A percentile compares a stretch with the other conserved stretches of the same genome.
Evolutionary conservation across 83 land plant genomes (phyloP).

Genomic region (Diphasiastrum complanatum): DNA sequence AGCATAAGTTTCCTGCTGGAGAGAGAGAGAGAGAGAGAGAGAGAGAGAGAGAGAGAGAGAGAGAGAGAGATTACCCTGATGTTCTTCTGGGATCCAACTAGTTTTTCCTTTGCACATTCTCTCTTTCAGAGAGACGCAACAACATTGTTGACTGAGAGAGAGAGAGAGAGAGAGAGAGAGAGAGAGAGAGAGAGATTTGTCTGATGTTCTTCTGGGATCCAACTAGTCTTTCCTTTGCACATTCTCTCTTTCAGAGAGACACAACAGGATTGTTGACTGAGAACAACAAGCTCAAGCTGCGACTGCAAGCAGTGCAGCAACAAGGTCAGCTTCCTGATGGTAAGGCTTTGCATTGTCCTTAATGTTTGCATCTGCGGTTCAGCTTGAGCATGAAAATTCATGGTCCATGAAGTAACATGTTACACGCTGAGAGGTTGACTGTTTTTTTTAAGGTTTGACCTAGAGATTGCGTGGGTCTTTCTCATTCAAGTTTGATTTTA

Average conservation of each 20-base stretch:
- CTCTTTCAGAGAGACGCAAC: too few relatives aligned
- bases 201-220: too few relatives aligned
- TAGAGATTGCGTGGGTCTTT: neutral
- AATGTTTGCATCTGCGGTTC: neutral
- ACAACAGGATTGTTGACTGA: constrained; percentile 12
- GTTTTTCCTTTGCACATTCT: too few relatives aligned
- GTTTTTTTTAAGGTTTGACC: neutral
- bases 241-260: constrained; percentile 1
- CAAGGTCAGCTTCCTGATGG: constrained; percentile 15
- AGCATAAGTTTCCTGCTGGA: neutral
- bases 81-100: too few relatives aligned
- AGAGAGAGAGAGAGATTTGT: neutral
- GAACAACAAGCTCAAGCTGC: constrained; percentile 10
- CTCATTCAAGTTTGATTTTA: neutral
- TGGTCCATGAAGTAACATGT: too few relatives aligned
- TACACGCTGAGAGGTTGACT: neutral
- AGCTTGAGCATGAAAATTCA: too few relatives aligned
- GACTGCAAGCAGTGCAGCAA: constrained; percentile 9
- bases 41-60: too few relatives aligned
- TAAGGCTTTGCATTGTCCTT: neutral
- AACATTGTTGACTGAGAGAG: too few relatives aligned
- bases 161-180: neutral
- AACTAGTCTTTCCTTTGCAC: too few relatives aligned
- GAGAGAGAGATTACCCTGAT: too few relatives aligned
- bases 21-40: too few relatives aligned